Evolutionary conservation across 2,329 filamentous ascomycete genomes (phyloP).

Genomic region (Domatiomyces globalis): DNA sequence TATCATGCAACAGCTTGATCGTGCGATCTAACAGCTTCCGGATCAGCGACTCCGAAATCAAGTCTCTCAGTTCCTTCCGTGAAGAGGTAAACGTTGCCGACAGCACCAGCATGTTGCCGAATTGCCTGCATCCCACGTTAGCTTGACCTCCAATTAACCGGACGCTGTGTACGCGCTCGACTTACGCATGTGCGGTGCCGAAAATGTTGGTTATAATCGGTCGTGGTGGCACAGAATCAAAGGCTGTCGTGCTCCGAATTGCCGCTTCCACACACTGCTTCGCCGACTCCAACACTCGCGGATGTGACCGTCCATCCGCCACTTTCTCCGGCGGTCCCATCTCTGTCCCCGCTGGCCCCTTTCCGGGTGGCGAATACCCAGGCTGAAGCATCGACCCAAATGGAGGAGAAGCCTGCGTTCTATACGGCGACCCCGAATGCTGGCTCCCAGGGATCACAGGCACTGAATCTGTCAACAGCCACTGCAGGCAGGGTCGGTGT

Average conservation of each 20-base stretch:
- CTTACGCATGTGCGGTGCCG: conserved; percentile 90
- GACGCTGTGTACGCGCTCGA: conserved; percentile 18
- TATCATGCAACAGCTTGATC: conserved; percentile 58
- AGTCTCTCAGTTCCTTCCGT: conserved; percentile 35
- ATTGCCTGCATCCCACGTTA: conserved; percentile 53
- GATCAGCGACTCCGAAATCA: conserved; percentile 44
- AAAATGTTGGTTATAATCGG: conserved; percentile 91
- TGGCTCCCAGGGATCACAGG: conserved; percentile 26
- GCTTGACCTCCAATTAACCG: conserved; percentile 2
- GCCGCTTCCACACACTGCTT: conserved; percentile 55
- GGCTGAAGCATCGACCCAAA: conserved; percentile 2
- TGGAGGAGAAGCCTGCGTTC: conserved; percentile 1
- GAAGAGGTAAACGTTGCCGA: conserved; percentile 62
- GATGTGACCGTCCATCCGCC: conserved; percentile 9
- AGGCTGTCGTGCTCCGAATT: conserved; percentile 71
- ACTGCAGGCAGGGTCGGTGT: conserved; percentile 60
- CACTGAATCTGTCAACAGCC: conserved; percentile 40
- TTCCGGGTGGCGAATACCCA: conserved; percentile 22
- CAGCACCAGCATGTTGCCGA: conserved; percentile 86
- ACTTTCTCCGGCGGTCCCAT: conserved; percentile 18
- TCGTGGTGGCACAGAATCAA: conserved; percentile 51
- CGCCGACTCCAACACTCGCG: conserved; percentile 34
- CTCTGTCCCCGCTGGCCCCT: conserved; percentile 9
- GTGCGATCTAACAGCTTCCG: conserved; percentile 54
- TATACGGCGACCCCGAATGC: conserved; percentile 14